Conservation (phyloP, 2,329 filamentous ascomycete species). For the Colletotrichum acutatum region DNA sequence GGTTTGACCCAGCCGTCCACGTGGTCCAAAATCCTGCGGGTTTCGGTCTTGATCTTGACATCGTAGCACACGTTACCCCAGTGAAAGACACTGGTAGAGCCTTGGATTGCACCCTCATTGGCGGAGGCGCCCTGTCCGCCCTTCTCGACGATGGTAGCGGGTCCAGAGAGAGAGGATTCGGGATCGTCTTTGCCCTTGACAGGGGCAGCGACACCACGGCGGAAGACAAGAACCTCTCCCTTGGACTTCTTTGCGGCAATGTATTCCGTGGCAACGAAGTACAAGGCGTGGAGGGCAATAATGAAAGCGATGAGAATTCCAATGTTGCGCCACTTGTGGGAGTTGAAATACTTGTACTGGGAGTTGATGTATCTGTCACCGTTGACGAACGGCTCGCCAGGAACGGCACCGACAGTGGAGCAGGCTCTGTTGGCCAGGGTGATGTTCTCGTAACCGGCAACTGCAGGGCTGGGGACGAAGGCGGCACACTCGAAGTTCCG, state of each 20-base stretch:
- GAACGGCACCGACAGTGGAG: conserved; percentile 53
- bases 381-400: conserved; percentile 53
- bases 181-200: conserved; percentile 25
- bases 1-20: conserved; percentile 79
- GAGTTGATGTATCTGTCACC: conserved; percentile 57
- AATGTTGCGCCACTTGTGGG: conserved; percentile 64
- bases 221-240: conserved; percentile 71
- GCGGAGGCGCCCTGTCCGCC: conserved; percentile 15
- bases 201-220: conserved; percentile 49
- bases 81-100: conserved; percentile 73
- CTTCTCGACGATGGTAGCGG: conserved; percentile 31
- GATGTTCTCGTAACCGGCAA: conserved; percentile 37
- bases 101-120: conserved; percentile 38
- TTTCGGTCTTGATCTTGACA: conserved; percentile 72
- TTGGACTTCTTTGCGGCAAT: conserved; percentile 62
- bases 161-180: conserved; percentile 32
- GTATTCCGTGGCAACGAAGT: conserved; percentile 62
- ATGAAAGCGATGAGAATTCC: conserved; percentile 66
- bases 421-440: conserved; percentile 50
- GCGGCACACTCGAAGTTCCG: conserved; percentile 53
- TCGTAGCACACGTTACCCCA: conserved; percentile 77
- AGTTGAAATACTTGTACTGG: conserved; percentile 55
- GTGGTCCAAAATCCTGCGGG: conserved; percentile 71
- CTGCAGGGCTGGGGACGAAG: conserved; percentile 34
- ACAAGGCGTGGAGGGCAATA: conserved; percentile 57